These are phyloP conservation scores for Zygosaccharomyces bailii DNA, from an alignment of 805 yeast genomes.

Conservation along the genomic window DNA sequence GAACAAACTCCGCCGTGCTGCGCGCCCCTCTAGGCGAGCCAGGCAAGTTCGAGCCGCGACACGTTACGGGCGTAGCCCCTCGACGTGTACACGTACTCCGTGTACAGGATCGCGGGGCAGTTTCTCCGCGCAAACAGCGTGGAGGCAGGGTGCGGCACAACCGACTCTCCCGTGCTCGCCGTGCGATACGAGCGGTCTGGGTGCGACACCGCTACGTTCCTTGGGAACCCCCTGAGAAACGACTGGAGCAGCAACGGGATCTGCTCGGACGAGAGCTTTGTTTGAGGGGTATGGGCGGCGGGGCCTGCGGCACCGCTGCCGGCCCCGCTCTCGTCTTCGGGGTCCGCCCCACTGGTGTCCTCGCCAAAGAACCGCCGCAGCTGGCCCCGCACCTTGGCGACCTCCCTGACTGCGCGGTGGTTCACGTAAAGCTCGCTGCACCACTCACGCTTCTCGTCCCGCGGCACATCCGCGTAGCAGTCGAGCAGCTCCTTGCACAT, in stretches of 20 bases:
- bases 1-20: too few relatives aligned
- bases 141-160: constrained; percentile 89
- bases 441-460: constrained; percentile 69
- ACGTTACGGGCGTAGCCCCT: constrained; percentile 91
- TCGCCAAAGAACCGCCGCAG: constrained; percentile 37
- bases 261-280: constrained; percentile 21
- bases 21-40: constrained; percentile 60
- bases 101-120: constrained; percentile 86
- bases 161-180: constrained; percentile 74
- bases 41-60: constrained; percentile 71
- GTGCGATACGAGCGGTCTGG: constrained; percentile 93
- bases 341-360: not conserved
- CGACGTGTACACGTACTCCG: constrained; percentile 89
- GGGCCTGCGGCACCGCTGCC: constrained; percentile 12
- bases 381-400: constrained; percentile 69
- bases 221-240: constrained; percentile 77
- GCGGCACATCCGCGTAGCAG: constrained; percentile 38
- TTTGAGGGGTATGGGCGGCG: constrained; percentile 21
- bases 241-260: constrained; percentile 60
- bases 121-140: constrained; percentile 68
- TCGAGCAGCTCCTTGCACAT: constrained; percentile 76
- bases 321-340: not conserved
- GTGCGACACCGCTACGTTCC: constrained; percentile 89
- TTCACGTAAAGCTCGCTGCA: constrained; percentile 76
- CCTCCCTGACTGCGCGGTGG: constrained; percentile 76